A percentile compares a stretch with the other conserved stretches of the same genome.
These are phyloP conservation scores for Oryza glaberrima DNA, from an alignment of 176 grass and related monocot species.

Conservation along the genomic window DNA sequence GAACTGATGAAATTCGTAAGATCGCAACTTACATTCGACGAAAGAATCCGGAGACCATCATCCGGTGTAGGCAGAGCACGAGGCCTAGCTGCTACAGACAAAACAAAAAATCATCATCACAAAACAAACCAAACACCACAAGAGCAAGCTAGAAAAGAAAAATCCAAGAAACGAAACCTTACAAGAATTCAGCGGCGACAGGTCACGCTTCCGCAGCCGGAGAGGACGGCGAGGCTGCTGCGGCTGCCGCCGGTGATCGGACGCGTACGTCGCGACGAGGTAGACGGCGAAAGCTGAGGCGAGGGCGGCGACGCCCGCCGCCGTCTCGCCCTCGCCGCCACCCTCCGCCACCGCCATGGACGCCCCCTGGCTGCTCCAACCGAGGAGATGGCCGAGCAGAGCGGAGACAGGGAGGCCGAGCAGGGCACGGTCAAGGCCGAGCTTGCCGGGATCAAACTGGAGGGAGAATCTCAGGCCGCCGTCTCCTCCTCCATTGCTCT, in stretches of 20 bases:
- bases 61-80: slow-evolving; percentile 10
- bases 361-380: background rate
- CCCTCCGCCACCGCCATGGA: background rate
- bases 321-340: background rate
- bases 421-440: slow-evolving; percentile 13
- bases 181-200: slow-evolving; percentile 23
- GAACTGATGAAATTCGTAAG: background rate
- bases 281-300: slow-evolving; percentile 14
- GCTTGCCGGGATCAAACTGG: slow-evolving; percentile 31
- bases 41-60: slow-evolving; percentile 47
- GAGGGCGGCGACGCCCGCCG: background rate
- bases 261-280: slow-evolving; percentile 6
- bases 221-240: background rate
- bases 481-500: background rate
- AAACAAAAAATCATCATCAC: background rate
- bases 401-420: slow-evolving; percentile 40
- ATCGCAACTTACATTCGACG: slow-evolving; percentile 41
- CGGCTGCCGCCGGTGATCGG: background rate
- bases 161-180: background rate
- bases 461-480: slow-evolving; percentile 44
- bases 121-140: slow-evolving; percentile 2
- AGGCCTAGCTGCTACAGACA: slow-evolving; percentile 4
- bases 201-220: background rate
- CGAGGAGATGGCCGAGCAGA: slow-evolving; percentile 35
- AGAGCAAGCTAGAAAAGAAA: background rate